A percentile compares a stretch with the other conserved stretches of the same genome.
Evolutionary conservation across 176 grass and related monocot species (phyloP).

Genomic region (Otatea glauca): DNA sequence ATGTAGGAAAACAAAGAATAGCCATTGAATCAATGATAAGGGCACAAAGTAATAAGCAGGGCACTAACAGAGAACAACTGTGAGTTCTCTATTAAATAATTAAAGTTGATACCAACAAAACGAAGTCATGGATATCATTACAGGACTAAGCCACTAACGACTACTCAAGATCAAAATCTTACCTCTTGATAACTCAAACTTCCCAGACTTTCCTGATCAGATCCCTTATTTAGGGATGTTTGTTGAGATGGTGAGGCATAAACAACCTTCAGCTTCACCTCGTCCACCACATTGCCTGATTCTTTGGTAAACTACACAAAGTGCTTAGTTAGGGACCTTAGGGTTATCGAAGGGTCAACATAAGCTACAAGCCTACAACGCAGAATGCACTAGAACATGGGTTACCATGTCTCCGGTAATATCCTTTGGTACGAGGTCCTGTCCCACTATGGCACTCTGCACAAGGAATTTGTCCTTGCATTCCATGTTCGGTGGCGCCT

Average conservation of each 20-base stretch:
- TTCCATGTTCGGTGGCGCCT: conserved; percentile 76
- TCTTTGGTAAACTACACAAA: conserved; percentile 79
- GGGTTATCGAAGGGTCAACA: not conserved
- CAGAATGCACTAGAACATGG: not conserved
- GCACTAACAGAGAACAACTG: not conserved
- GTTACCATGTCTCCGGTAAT: conserved; percentile 75
- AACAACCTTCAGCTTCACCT: conserved; percentile 79
- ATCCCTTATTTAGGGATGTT: conserved; percentile 52
- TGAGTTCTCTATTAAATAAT: not conserved
- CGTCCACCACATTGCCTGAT: conserved; percentile 78
- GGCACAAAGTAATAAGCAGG: not conserved
- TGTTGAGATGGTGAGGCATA: conserved; percentile 58
- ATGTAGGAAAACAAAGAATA: conserved; percentile 4
- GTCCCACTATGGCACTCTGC: conserved; percentile 73
- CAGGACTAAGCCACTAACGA: not conserved
- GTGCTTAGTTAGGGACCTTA: not conserved
- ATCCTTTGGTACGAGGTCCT: conserved; percentile 57
- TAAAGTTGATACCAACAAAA: not conserved
- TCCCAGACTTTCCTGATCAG: conserved; percentile 63
- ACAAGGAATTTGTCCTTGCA: conserved; percentile 97
- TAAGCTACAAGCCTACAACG: not conserved
- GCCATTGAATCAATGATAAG: not conserved
- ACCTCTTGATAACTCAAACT: conserved; percentile 70
- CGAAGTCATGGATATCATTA: not conserved
- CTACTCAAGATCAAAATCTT: not conserved